Evolutionary conservation across 495 filamentous ascomycete genomes (phyloP), one percentile per base, ranked within the genome.

Genomic region (Lindgomyces ingoldianus): DNA sequence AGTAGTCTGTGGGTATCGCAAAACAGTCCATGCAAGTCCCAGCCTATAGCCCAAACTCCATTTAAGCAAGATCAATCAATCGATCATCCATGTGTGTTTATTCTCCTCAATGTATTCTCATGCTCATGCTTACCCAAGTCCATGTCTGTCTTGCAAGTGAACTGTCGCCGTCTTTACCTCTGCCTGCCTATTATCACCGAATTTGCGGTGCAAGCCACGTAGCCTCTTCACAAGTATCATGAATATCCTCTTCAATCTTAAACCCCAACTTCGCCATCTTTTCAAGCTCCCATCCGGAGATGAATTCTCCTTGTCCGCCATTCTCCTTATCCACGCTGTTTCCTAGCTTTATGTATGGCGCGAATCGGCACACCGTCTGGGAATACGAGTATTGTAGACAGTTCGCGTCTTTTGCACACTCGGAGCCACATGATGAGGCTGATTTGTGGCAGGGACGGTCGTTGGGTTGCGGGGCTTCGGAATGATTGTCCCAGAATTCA

Each of bases 331-430:
- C 47, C 1, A 63, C 63, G 27, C 30, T 39, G 22, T 70, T 59
- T 4, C 68, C 68, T 10, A 63, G 50, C 42, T 46, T 59, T 12
- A 70, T 27, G 47, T 60, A 67, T 4, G 59, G 61, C 4, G 48
- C 62, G 49, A 62, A 62, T 21, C 58, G 53, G 42, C 68, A 67
- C 0, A 56, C 53, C 26, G 55, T 62, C 24, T 62, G 57, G 24
- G 63, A 63, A 54, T 59, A 70, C 9, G 57, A 59, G 27, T 50
- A 70, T 26, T 70, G 68, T 27, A 70, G 47, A 53, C 68, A 67
- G 41, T 60, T 44, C 33, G 26, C 57, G 48, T 70, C 53, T 25
- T 57, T 57, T 11, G 18, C 33, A 25, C 68, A 70, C 26, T 62
- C 68, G 36, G 63, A 67, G 47, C 58, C 52, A 44, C 68, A 70